phyloP scores from a whole-genome alignment of 306 rosid genomes.

The Cucumis hystrix region DNA sequence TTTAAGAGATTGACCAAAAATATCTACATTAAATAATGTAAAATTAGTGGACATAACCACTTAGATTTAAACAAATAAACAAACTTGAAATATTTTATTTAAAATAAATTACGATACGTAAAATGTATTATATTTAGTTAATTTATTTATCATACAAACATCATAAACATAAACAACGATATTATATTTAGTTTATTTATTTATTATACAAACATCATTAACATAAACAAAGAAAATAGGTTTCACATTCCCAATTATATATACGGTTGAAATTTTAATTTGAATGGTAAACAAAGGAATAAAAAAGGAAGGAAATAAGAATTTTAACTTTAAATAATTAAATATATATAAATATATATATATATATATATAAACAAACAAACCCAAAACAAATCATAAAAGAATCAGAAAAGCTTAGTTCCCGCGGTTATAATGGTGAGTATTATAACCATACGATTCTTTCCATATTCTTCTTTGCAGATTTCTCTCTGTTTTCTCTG shows the following conservation, averaged over 20 bases:
- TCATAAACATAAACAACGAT: no score
- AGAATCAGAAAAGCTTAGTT: neutral
- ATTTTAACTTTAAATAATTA: neutral
- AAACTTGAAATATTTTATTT: neutral
- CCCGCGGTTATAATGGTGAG: slow-evolving; percentile 8
- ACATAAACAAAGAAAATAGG: neutral
- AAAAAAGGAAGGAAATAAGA: neutral
- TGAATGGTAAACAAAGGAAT: neutral
- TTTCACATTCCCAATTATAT: no score
- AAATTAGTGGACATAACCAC: neutral
- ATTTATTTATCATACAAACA: neutral
- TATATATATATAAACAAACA: neutral
- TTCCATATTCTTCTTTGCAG: slow-evolving; percentile 16
- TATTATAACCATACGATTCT: neutral
- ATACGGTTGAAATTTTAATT: neutral
- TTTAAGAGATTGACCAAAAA: neutral
- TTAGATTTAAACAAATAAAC: neutral
- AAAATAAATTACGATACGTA: neutral
- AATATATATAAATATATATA: neutral
- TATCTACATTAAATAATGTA: neutral
- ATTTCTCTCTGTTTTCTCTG: slow-evolving; percentile 18
- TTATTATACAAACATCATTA: no score
- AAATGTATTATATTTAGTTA: neutral
- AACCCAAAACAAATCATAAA: neutral
- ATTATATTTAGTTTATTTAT: no score